Evolutionary conservation across 1,284 basidiomycete species (phyloP).

Genomic region (Sphaerobolus stellatus): DNA sequence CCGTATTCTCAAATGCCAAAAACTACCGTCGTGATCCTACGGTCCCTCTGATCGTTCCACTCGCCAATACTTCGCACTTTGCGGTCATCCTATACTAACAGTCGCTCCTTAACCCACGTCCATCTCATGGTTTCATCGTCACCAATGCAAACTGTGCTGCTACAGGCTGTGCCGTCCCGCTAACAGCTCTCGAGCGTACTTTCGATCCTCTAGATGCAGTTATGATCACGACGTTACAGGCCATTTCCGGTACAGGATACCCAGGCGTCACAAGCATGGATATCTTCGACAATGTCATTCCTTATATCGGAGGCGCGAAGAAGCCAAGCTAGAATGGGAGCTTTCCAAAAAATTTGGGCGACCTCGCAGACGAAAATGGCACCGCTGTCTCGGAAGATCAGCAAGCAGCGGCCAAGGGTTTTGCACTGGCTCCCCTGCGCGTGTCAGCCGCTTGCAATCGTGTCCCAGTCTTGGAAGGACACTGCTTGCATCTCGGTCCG

Average conservation of each 20-base stretch:
- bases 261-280: conserved; percentile 91
- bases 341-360: conserved; percentile 95
- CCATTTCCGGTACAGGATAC: conserved; percentile 96
- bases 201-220: conserved; percentile 93
- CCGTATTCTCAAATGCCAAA: conserved; percentile 98
- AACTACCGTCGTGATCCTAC: conserved; percentile 92
- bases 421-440: conserved; percentile 73
- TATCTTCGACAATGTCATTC: conserved; percentile 96
- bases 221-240: conserved; percentile 95
- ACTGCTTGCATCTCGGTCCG: conserved; percentile 87
- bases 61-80: conserved; percentile 91
- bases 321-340: conserved; percentile 99
- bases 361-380: conserved; percentile 56
- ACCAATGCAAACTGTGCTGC: conserved; percentile 99
- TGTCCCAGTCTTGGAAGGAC: conserved; percentile 92
- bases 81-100: conserved; percentile 85
- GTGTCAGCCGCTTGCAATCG: conserved; percentile 92
- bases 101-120: conserved; percentile 62
- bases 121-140: conserved; percentile 91
- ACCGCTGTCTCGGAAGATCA: conserved; percentile 5
- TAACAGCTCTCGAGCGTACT: conserved; percentile 86
- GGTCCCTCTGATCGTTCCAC: conserved; percentile 96
- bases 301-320: conserved; percentile 93
- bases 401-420: conserved; percentile 58
- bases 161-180: conserved; percentile 90